phyloP scores from a whole-genome alignment of 345 rosid species.

The Eucalyptus marginata region DNA sequence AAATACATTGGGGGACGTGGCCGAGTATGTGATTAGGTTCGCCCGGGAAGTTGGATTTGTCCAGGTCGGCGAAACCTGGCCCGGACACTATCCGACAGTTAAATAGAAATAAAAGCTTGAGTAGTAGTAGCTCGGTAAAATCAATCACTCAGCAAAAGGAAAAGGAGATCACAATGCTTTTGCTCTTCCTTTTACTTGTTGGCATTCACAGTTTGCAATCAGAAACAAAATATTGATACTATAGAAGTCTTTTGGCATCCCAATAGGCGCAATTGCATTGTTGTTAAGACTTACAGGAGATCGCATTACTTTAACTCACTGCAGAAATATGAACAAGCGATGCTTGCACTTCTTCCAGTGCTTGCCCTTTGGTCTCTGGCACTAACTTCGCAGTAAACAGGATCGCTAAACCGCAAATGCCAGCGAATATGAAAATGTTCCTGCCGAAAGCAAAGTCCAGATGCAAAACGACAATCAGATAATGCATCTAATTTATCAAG shows the following conservation, averaged over 20 bases:
- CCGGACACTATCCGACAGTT: neutral
- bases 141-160: neutral
- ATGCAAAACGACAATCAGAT: neutral
- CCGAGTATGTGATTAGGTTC: neutral
- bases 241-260: neutral
- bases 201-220: neutral
- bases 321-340: neutral
- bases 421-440: constrained; percentile 21
- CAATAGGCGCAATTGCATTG: neutral
- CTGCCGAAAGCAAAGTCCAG: constrained; percentile 1
- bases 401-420: neutral
- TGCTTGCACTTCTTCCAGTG: constrained; percentile 10
- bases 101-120: neutral
- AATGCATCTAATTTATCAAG: neutral
- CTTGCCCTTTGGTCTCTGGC: constrained; percentile 14
- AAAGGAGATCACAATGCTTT: neutral
- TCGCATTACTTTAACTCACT: neutral
- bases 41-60: neutral
- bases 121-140: neutral
- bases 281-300: neutral
- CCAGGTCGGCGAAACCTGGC: neutral
- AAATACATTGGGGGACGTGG: accelerated
- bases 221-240: neutral
- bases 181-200: neutral
- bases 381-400: neutral